Conservation (phyloP, 331 rosid genomes). For the Cydonia oblonga region DNA sequence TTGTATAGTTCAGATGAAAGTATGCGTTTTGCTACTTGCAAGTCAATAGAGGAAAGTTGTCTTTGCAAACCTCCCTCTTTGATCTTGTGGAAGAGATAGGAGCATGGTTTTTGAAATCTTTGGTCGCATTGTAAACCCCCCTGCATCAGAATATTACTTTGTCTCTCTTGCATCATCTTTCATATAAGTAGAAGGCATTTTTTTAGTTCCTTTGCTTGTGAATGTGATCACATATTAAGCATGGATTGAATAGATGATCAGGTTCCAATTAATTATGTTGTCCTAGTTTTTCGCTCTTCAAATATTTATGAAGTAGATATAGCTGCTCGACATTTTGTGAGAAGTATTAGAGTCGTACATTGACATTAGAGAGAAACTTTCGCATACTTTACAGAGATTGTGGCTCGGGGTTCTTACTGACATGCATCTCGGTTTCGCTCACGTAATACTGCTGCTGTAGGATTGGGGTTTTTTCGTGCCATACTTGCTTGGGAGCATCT, state of each 20-base stretch:
- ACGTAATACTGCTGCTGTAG: conserved; percentile 21
- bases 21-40: neutral
- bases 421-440: conserved; percentile 2
- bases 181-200: neutral
- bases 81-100: too few species aligned
- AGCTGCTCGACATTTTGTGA: neutral
- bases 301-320: neutral
- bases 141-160: neutral
- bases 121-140: too few species aligned
- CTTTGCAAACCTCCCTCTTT: neutral
- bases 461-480: conserved; percentile 97
- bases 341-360: neutral
- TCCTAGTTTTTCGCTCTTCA: too few species aligned
- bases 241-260: neutral
- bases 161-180: neutral
- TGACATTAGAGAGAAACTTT: neutral
- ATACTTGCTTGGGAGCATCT: conserved; percentile 83
- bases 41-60: neutral
- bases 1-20: neutral
- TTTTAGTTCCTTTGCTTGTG: neutral
- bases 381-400: too few species aligned
- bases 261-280: too few species aligned
- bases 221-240: neutral
- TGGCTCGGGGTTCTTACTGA: too few species aligned
- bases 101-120: too few species aligned